phyloP scores from a whole-genome alignment of 2,329 filamentous ascomycete genomes.

The Dothideomycetes sp. region DNA sequence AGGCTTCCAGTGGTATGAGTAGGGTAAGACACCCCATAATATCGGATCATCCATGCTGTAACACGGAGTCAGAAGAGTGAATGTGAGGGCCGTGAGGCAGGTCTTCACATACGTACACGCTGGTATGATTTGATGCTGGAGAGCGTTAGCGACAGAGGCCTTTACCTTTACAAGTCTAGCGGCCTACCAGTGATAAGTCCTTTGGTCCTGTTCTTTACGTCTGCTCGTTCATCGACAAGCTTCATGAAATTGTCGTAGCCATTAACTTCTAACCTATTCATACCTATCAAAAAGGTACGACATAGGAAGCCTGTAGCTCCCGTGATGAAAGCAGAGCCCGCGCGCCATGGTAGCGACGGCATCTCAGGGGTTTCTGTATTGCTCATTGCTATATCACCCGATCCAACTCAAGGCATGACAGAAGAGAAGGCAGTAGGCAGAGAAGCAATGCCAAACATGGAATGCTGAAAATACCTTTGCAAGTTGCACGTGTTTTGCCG shows the following conservation, averaged over 20 bases:
- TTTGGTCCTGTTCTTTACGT: constrained; percentile 56
- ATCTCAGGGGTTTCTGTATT: constrained; percentile 28
- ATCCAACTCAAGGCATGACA: constrained; percentile 1
- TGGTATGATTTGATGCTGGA: constrained; percentile 77
- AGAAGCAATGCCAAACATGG: neutral
- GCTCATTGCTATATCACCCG: constrained; percentile 3
- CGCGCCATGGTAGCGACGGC: constrained; percentile 60
- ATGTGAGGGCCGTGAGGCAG: neutral
- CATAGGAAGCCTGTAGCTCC: constrained; percentile 62
- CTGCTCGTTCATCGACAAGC: constrained; percentile 62
- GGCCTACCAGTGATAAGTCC: constrained; percentile 72
- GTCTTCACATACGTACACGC: constrained; percentile 59
- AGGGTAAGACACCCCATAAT: constrained; percentile 81
- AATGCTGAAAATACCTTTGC: too few relatives aligned
- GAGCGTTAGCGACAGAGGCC: neutral
- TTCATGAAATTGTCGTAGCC: constrained; percentile 68
- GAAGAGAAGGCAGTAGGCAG: constrained; percentile 4
- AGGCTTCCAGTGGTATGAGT: constrained; percentile 61
- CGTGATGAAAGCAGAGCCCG: constrained; percentile 65
- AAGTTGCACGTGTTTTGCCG: constrained; percentile 15
- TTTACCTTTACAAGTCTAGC: constrained; percentile 7
- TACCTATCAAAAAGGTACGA: constrained; percentile 62
- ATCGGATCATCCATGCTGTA: constrained; percentile 83
- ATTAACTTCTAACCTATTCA: constrained; percentile 66
- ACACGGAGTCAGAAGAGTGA: constrained; percentile 5